A percentile compares a stretch with the other conserved stretches of the same genome.
These are phyloP conservation scores for Penicillium cataractarum DNA, from an alignment of 495 filamentous ascomycete genomes.

Conservation along the genomic window DNA sequence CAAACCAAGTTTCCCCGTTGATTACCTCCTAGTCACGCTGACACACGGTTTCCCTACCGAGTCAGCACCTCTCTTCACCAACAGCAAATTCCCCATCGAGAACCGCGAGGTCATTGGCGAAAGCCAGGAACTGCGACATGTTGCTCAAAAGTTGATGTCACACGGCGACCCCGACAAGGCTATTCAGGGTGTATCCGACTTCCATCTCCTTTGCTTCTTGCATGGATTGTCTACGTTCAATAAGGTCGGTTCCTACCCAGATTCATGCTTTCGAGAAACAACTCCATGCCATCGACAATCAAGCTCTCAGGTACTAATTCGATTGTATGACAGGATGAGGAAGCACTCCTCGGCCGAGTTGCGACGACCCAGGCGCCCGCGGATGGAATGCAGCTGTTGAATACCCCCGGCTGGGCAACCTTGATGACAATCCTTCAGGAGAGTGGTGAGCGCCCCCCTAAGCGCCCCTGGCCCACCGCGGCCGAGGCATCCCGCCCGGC, in stretches of 20 bases:
- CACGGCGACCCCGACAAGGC: constrained; percentile 63
- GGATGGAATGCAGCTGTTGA: constrained; percentile 78
- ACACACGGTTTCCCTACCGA: constrained; percentile 94
- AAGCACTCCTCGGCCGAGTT: constrained; percentile 80
- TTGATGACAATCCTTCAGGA: constrained; percentile 89
- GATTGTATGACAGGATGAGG: constrained; percentile 72
- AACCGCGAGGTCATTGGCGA: constrained; percentile 86
- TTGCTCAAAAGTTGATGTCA: constrained; percentile 64
- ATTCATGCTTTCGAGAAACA: not conserved
- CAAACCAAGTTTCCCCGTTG: constrained; percentile 93
- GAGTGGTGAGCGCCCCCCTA: constrained; percentile 94
- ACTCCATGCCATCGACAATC: not conserved
- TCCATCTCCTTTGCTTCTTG: constrained; percentile 89
- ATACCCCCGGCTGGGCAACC: constrained; percentile 89
- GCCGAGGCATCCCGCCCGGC: constrained; percentile 43
- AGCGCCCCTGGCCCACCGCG: constrained; percentile 65
- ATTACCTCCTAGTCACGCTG: constrained; percentile 92
- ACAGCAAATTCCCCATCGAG: constrained; percentile 78
- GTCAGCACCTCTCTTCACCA: constrained; percentile 72
- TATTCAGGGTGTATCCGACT: constrained; percentile 78
- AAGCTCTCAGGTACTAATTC: constrained; percentile 18
- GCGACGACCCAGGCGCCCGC: constrained; percentile 76
- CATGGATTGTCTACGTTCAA: constrained; percentile 76
- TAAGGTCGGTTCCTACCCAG: constrained; percentile 63
- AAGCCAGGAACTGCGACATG: constrained; percentile 69